Percentiles rank a stretch among this genome's conserved stretches.
These are phyloP conservation scores for Annulohypoxylon truncatum DNA, from an alignment of 2,329 filamentous ascomycete genomes.

Conservation along the genomic window DNA sequence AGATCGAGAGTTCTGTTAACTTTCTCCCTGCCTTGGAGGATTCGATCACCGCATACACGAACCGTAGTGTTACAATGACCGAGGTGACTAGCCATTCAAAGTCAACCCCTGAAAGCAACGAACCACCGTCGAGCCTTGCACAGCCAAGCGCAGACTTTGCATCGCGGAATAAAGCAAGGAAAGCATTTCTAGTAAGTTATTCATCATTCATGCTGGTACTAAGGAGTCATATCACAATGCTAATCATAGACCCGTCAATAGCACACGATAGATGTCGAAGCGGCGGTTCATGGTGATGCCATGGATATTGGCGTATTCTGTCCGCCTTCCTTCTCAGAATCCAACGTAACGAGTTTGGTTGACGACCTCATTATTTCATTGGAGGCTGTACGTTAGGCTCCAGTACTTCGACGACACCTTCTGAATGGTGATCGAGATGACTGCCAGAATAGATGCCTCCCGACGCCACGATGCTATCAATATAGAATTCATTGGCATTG, in stretches of 20 bases:
- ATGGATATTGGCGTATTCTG: conserved; percentile 49
- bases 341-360: conserved; percentile 37
- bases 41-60: background rate
- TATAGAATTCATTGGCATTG: background rate
- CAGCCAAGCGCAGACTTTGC: conserved; percentile 28
- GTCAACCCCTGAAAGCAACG: background rate
- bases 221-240: background rate
- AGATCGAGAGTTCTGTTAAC: conserved; percentile 81
- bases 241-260: conserved; percentile 25
- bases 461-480: background rate
- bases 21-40: conserved; percentile 71
- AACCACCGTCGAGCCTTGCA: conserved; percentile 21
- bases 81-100: conserved; percentile 11
- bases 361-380: conserved; percentile 37
- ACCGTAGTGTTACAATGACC: conserved; percentile 23
- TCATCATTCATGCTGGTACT: background rate
- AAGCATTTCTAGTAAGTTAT: conserved; percentile 39
- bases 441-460: background rate
- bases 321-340: conserved; percentile 34
- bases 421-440: background rate
- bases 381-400: conserved; percentile 20
- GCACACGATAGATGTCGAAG: conserved; percentile 49
- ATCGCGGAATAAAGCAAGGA: conserved; percentile 37
- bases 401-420: background rate
- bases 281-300: conserved; percentile 38